A percentile compares a stretch with the other conserved stretches of the same genome.
Conservation (phyloP, 2,329 filamentous ascomycete species). For the Microcyclosporella mali region DNA sequence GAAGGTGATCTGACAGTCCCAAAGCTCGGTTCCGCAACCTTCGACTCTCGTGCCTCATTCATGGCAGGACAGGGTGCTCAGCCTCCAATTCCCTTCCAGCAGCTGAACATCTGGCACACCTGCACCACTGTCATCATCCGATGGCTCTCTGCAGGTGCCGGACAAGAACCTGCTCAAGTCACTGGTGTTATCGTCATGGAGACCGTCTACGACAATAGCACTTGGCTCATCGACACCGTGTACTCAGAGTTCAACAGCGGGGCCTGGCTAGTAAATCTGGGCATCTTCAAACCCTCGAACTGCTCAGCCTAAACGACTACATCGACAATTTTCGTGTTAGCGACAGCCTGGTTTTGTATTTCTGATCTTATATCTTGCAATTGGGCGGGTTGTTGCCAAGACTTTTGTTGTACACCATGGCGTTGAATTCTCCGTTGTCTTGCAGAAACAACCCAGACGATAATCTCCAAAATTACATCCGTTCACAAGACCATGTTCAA, state of each 20-base stretch:
- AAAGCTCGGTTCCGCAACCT: slow-evolving; percentile 24
- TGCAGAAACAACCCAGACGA: too few relatives aligned
- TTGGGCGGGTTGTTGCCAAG: background rate
- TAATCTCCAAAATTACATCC: too few relatives aligned
- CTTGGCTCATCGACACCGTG: slow-evolving; percentile 29
- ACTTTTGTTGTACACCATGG: background rate
- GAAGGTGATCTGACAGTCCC: background rate
- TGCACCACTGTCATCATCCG: slow-evolving; percentile 28
- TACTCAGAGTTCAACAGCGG: slow-evolving; percentile 33
- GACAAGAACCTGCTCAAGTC: slow-evolving; percentile 19
- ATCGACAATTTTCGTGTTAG: slow-evolving; percentile 36
- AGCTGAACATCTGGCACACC: slow-evolving; percentile 29
- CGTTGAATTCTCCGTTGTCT: too few relatives aligned
- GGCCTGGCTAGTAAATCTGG: slow-evolving; percentile 30
- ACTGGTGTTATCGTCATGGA: slow-evolving; percentile 30
- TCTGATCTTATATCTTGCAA: slow-evolving; percentile 1
- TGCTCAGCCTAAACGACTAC: slow-evolving; percentile 18
- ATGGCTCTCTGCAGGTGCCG: slow-evolving; percentile 22
- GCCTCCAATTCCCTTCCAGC: slow-evolving; percentile 27
- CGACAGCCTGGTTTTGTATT: slow-evolving; percentile 36
- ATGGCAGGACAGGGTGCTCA: slow-evolving; percentile 24
- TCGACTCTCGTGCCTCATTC: slow-evolving; percentile 23
- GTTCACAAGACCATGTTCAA: too few relatives aligned
- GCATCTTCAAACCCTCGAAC: slow-evolving; percentile 25
- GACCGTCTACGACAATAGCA: slow-evolving; percentile 13